Base-by-base conservation (phyloP, 1,139 yeast species). In the Pneumocystis jirovecii region DNA sequence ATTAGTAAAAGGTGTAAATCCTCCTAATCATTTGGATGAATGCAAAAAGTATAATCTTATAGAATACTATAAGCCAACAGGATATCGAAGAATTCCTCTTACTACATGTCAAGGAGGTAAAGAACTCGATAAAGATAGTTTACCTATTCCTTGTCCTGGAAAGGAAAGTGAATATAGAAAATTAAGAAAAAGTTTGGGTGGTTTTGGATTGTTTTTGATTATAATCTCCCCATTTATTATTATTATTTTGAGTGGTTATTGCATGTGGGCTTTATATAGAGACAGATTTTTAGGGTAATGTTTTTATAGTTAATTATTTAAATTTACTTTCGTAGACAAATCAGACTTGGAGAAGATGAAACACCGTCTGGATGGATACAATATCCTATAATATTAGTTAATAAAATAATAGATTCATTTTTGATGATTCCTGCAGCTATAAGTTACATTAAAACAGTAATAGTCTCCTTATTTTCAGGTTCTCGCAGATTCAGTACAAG, bases 131-230 rank as follows among this genome's bases (percentile, higher is more conserved):
- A 79, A 81, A 21, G 81, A 84, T 77, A 78, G 78, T n/a, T 81
- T 87, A 2, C 34, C 57, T 50, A 81, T 81, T 66, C 81, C 93
- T 37, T 93, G 99, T 75, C 97, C 98, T 1, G 97, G 97, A 1
- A 87, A 85, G 71, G 84, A 86, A 69, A 75, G 77, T 21, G 86
- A 89, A 70, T 90, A 83, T 73, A 76, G 81, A 63, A 77, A 81
- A 66, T 82, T 85, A 68, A 84, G 87, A 35, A 79, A 80, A 60
- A 84, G 85, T 6, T 72, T 76, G 31, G 80, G 78, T n/a, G 86
- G 87, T 0, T 77, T 80, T 64, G 81, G 4, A 12, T 50, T 82
- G 50, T 72, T 85, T 63, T 77, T 82, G 61, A 66, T 83, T 62
- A 80, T 86, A 21, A 74, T 87, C 60, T 72, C 81, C 7, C 72